Evolutionary conservation across 148 eudicot species (phyloP), one percentile per base, ranked within the genome.

Genomic region (Chenopodium album): DNA sequence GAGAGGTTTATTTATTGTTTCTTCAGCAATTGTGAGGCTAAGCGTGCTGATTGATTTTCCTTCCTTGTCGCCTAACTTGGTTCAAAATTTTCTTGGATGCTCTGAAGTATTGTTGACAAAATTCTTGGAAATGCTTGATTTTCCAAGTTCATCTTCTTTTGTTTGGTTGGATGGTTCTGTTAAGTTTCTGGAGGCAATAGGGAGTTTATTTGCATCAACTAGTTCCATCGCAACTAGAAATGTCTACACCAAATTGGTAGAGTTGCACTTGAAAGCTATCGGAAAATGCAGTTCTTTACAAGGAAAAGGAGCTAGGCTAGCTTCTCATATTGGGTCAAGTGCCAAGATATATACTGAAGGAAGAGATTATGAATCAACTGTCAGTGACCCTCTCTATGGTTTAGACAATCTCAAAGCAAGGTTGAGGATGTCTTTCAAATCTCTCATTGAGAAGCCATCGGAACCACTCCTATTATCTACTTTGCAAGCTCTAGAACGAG

Each of bases 221-320:
- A 85, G 86, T 81, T 85, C 90, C 73, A 64, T 77, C 7, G 48
- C 80, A 73, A 85, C 97, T 69, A 78, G 82, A 81, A 69, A 82
- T 78, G 75, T 87, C 63, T 92, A 89, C 81, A 86, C 82, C 76
- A 88, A 87, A 86, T 82, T 94, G 54, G 79, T 96, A 63, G 89
- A 87, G 64, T 85, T 96, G 62, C 94, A 96, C 85, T 73, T 94
- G 46, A 82, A 74, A 79, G 93, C 90, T 78, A 88, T 94, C 64
- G 99, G 99, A 77, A 94, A 88, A 85, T 96, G 99, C 90, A 94
- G 90, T 78, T 83, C 85, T 29, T 91, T 94, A 71, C 97, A 94
- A 82, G 97, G 93, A 56, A 96, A 96, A 83, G 77, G 80, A 70
- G 95, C 98, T 71, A 88, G 84, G 72, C 72, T 92, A 83, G 94